These are phyloP conservation scores for Pulicaria dysenterica DNA, from an alignment of 129 eudicot species.

Conservation along the genomic window DNA sequence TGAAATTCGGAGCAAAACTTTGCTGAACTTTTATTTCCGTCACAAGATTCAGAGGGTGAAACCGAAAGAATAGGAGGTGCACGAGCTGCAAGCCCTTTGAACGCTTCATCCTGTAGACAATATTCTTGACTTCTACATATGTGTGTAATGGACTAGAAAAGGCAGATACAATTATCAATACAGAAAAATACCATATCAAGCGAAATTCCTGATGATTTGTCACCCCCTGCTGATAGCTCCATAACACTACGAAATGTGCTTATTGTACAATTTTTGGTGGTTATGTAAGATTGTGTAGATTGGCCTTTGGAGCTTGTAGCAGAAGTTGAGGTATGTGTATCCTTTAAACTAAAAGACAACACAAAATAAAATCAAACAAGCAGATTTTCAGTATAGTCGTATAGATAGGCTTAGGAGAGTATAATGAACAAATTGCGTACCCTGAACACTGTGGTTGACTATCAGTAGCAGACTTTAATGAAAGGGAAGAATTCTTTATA, in stretches of 20 bases:
- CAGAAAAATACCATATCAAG: slow-evolving; percentile 70
- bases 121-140: slow-evolving; percentile 3
- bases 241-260: slow-evolving; percentile 68
- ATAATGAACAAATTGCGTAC: slow-evolving; percentile 37
- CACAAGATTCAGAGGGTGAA: slow-evolving; percentile 40
- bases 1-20: slow-evolving; percentile 56
- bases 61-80: slow-evolving; percentile 50
- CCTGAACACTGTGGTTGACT: slow-evolving; percentile 37
- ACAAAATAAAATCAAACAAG: slow-evolving; percentile 21
- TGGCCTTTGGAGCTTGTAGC: slow-evolving; percentile 21
- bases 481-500: slow-evolving; percentile 39
- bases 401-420: neutral
- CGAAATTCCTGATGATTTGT: slow-evolving; percentile 41
- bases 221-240: slow-evolving; percentile 62
- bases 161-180: neutral
- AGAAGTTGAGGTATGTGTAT: slow-evolving; percentile 40
- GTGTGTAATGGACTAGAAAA: neutral
- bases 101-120: slow-evolving; percentile 67
- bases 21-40: slow-evolving; percentile 33
- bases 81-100: slow-evolving; percentile 67
- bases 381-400: slow-evolving; percentile 7
- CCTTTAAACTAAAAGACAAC: slow-evolving; percentile 42
- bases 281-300: slow-evolving; percentile 33
- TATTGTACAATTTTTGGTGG: slow-evolving; percentile 36
- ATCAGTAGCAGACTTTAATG: slow-evolving; percentile 41